Conservation (phyloP, 345 rosid species). For the Corchorus capsularis region DNA sequence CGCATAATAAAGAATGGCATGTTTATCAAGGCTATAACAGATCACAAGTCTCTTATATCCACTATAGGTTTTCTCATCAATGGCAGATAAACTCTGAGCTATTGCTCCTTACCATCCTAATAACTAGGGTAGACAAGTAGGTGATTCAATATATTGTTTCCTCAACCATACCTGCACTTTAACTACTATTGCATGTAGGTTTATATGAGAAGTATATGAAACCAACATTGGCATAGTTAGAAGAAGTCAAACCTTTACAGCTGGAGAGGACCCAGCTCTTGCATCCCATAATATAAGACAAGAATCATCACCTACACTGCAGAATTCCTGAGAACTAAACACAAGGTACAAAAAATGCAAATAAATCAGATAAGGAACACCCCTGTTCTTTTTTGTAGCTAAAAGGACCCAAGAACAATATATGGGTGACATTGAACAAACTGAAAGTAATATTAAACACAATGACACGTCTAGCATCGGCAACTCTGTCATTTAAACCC, state of each 20-base stretch:
- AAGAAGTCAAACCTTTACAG: slow-evolving; percentile 48
- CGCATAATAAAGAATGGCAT: neutral
- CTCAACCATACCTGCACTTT: neutral
- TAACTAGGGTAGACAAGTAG: neutral
- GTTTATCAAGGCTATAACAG: slow-evolving; percentile 9
- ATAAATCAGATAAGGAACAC: neutral
- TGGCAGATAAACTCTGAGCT: neutral
- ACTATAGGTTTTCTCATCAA: neutral
- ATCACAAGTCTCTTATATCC: neutral
- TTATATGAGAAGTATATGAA: neutral
- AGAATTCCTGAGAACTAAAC: slow-evolving; percentile 56
- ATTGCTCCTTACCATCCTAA: neutral
- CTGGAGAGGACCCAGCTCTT: slow-evolving; percentile 53
- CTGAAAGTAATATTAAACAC: neutral
- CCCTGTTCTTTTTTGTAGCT: neutral
- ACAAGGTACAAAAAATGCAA: slow-evolving; percentile 11
- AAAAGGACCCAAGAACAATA: neutral
- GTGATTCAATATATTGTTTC: neutral
- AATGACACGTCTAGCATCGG: neutral
- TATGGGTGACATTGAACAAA: neutral
- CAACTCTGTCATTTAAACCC: neutral
- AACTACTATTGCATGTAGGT: neutral
- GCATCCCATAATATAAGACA: slow-evolving; percentile 77
- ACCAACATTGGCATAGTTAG: neutral
- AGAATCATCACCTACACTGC: slow-evolving; percentile 77